Conservation (phyloP, 192 early-diverging fungal species). For the Podila clonocystis region DNA sequence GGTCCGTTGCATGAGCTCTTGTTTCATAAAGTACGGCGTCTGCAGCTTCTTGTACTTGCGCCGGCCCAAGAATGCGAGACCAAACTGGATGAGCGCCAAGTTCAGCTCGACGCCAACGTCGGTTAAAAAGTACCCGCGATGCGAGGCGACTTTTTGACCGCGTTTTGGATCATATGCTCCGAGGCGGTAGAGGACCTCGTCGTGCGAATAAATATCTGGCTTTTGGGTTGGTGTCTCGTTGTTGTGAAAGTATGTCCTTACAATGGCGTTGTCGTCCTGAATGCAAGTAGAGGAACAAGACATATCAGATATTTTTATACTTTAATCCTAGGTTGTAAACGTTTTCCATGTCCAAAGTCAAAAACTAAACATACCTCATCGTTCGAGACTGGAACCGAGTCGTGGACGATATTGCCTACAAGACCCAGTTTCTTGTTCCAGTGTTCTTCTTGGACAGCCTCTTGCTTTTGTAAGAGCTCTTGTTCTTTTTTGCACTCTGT, state of each 20-base stretch:
- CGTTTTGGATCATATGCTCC: slow-evolving; percentile 90
- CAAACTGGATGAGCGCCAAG: slow-evolving; percentile 96
- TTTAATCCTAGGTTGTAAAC: neutral
- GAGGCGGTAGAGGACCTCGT: slow-evolving; percentile 93
- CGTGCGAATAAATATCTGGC: slow-evolving; percentile 79
- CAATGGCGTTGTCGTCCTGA: slow-evolving; percentile 74
- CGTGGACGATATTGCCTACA: slow-evolving; percentile 96
- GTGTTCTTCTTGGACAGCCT: slow-evolving; percentile 77
- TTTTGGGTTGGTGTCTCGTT: slow-evolving; percentile 66
- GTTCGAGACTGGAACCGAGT: slow-evolving; percentile 85
- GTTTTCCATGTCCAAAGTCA: neutral
- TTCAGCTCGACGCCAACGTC: slow-evolving; percentile 96
- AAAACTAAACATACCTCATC: slow-evolving; percentile 68
- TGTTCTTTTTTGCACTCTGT: slow-evolving; percentile 78
- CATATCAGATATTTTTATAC: no score
- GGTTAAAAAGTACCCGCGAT: slow-evolving; percentile 98
- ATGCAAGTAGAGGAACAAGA: no score
- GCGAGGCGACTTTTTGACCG: slow-evolving; percentile 94
- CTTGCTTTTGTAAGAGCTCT: slow-evolving; percentile 66
- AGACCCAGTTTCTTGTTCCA: slow-evolving; percentile 69
- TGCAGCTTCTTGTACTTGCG: slow-evolving; percentile 91
- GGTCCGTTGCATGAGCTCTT: slow-evolving; percentile 97
- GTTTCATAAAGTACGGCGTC: slow-evolving; percentile 99
- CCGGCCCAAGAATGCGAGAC: slow-evolving; percentile 88
- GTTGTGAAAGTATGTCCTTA: slow-evolving; percentile 68